These are phyloP conservation scores for Helicostylum pulchrum DNA, from an alignment of 192 early-diverging fungal genomes.

Conservation along the genomic window DNA sequence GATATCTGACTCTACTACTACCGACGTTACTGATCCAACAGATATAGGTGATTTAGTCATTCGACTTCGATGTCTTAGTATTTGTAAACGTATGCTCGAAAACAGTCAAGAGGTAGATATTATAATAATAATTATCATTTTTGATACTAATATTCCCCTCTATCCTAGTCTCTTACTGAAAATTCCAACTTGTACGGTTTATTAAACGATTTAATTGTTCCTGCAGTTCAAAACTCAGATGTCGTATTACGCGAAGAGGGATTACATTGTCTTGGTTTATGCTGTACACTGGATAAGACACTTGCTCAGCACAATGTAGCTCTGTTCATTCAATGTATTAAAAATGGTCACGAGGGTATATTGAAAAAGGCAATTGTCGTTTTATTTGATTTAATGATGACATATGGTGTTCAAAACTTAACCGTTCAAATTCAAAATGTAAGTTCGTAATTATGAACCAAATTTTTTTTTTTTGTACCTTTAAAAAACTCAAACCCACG, in stretches of 20 bases:
- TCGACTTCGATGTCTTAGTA: conserved; percentile 61
- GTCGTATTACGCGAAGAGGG: conserved; percentile 70
- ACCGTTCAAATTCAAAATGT: conserved; percentile 25
- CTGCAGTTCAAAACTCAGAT: conserved; percentile 66
- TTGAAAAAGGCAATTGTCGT: conserved; percentile 71
- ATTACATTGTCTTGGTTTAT: conserved; percentile 78
- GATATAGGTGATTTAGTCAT: conserved; percentile 45
- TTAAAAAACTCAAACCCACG: background rate
- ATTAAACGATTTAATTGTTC: conserved; percentile 68
- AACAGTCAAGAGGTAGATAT: conserved; percentile 56
- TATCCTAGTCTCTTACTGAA: conserved; percentile 51
- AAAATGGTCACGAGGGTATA: conserved; percentile 54
- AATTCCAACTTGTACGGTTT: conserved; percentile 74
- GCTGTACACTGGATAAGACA: conserved; percentile 71
- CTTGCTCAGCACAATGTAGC: conserved; percentile 70
- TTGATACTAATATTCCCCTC: background rate
- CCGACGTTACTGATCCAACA: background rate
- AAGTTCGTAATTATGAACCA: conserved; percentile 4
- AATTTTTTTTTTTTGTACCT: too few relatives aligned
- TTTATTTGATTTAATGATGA: conserved; percentile 61
- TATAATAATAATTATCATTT: background rate
- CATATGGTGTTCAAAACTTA: conserved; percentile 47
- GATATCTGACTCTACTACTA: conserved; percentile 15
- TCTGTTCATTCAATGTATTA: conserved; percentile 68
- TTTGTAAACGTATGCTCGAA: conserved; percentile 68